Evolutionary conservation across 192 early-diverging fungal genomes (phyloP), one percentile per base, ranked within the genome.

Genomic region (Irineochytrium annulatum): DNA sequence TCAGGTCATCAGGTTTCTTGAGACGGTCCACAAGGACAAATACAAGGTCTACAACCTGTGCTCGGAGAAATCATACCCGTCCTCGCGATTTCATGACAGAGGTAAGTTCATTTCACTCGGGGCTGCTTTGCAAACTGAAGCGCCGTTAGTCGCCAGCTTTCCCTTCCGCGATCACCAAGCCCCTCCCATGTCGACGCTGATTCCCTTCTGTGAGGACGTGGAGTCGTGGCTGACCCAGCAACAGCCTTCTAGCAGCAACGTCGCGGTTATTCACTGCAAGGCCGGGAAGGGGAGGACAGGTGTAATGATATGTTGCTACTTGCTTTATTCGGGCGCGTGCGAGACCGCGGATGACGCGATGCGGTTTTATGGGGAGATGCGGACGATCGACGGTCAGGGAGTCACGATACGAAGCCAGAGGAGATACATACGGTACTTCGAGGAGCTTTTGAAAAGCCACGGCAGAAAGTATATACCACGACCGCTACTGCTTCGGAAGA

Each of bases 1-100:
- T 27, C 24, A 57, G 56, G 30, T 29, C 1, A 5, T 57, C 52
- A 85, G 81, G 34, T 86, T 77, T 59, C 65, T 86, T 26, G 77
- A 83, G 37, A 53, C 33, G 33, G 65, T 60, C 39, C 81, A 83
- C 45, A 54, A 16, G 24, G 62, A 43, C 3, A 55, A 77, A 52
- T 86, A 82, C 63, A 86, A 84, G 65, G 74, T 86, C 19, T 86
- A 78, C 63, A 86, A 86, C 46, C 53, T 86, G 76, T 74, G 84
- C 46, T 77, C 76, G 3, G 84, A 86, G 51, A 66, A 69, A 34
- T 44, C 55, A 17, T 86, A 86, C 64, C 67, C 74, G 6, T 46
- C 67, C 14, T 59, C 60, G 27, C 54, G 60, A 3, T 83, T 86
- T 37, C 52, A 80, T 51, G 65, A 57, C 27, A 62, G 69, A 59